Conservation (phyloP, 2,329 filamentous ascomycete genomes). For the Fusarium sp. region DNA sequence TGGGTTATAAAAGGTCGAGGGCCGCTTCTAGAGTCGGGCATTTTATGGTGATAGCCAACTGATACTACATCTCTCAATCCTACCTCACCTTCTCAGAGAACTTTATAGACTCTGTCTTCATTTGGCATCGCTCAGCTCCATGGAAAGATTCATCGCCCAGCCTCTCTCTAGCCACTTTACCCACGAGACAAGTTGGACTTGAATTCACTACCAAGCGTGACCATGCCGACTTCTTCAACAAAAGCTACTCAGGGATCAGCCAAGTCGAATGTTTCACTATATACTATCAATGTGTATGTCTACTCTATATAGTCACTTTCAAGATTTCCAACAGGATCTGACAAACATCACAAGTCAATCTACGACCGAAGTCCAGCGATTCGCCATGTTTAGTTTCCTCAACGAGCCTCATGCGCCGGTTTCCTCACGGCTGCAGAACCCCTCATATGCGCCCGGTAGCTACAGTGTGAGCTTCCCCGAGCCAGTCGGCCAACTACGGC, state of each 20-base stretch:
- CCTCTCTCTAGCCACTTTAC: not conserved
- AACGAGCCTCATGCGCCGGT: slow-evolving; percentile 7
- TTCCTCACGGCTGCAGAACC: slow-evolving; percentile 6
- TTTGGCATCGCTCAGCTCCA: not conserved
- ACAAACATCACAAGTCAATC: not conserved
- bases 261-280: not conserved
- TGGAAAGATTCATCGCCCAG: not conserved
- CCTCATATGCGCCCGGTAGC: slow-evolving; percentile 2
- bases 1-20: not conserved
- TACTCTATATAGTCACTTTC: not conserved
- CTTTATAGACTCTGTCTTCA: not conserved
- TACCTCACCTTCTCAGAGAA: not conserved
- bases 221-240: slow-evolving; percentile 8
- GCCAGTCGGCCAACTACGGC: not conserved
- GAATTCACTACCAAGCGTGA: not conserved
- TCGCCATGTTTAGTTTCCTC: not conserved
- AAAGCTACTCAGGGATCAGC: slow-evolving; percentile 7
- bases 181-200: not conserved
- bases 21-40: not conserved
- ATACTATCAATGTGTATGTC: not conserved
- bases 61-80: too few relatives aligned
- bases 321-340: not conserved
- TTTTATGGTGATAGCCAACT: not conserved
- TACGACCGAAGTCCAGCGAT: not conserved
- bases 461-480: slow-evolving; percentile 3